Percentiles rank a stretch among this genome's conserved stretches.
Conservation (phyloP, 257 asterid genomes). For the Knoxia roxburghii region DNA sequence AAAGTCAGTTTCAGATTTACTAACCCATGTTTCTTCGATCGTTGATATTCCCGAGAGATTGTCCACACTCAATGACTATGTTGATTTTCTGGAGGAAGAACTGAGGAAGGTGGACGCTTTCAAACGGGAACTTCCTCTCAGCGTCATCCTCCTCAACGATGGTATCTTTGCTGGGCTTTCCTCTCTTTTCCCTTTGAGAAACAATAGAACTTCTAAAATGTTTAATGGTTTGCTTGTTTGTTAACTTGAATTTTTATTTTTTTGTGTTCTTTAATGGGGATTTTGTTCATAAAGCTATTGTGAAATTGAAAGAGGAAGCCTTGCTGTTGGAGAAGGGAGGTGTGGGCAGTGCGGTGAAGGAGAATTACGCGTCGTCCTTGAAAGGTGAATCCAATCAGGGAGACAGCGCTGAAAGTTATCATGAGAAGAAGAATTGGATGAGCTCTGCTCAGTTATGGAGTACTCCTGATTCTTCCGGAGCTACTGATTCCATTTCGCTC, state of each 20-base stretch:
- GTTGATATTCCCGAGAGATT: conserved; percentile 22
- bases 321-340: conserved; percentile 21
- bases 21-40: conserved; percentile 26
- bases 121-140: conserved; percentile 31
- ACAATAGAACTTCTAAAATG: neutral
- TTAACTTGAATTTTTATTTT: conserved; percentile 4
- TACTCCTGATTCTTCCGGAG: conserved; percentile 20
- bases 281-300: conserved; percentile 36
- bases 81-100: conserved; percentile 30
- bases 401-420: conserved; percentile 27
- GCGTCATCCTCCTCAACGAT: conserved; percentile 30
- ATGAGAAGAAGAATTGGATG: conserved; percentile 51
- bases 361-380: conserved; percentile 23
- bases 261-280: neutral
- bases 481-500: conserved; percentile 10
- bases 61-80: conserved; percentile 16
- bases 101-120: conserved; percentile 22
- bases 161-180: conserved; percentile 14
- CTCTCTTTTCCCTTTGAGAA: neutral
- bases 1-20: conserved; percentile 34
- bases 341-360: conserved; percentile 18
- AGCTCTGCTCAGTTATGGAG: conserved; percentile 55
- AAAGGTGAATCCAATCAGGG: conserved; percentile 12
- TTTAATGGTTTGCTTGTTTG: neutral
- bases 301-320: conserved; percentile 37